Percentiles rank a stretch among this genome's conserved stretches.
These are phyloP conservation scores for Blepharisma japonicum DNA, from an alignment of 73 alveolate species.

Conservation along the genomic window DNA sequence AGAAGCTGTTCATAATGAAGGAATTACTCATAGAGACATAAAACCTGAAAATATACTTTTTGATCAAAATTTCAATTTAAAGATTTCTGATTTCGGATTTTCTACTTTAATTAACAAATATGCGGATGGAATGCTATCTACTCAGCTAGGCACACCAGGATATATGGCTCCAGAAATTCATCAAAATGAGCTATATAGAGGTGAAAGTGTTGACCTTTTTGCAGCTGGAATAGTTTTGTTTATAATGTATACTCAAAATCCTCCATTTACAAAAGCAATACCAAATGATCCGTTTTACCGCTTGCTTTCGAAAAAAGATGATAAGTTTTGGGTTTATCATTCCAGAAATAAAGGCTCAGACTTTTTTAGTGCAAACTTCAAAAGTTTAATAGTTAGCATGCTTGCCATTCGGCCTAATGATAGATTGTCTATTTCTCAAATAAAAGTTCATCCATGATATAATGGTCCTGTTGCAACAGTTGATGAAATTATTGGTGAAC, in stretches of 20 bases:
- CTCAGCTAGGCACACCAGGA: conserved; percentile 60
- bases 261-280: conserved; percentile 57
- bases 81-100: conserved; percentile 84
- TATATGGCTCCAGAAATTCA: conserved; percentile 73
- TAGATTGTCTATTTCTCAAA: neutral
- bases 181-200: conserved; percentile 40
- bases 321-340: conserved; percentile 56
- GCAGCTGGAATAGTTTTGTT: conserved; percentile 55
- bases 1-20: conserved; percentile 63
- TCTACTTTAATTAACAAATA: conserved; percentile 62
- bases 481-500: conserved; percentile 40
- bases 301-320: conserved; percentile 46
- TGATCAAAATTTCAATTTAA: conserved; percentile 55
- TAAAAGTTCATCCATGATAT: conserved; percentile 17
- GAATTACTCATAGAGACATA: conserved; percentile 77
- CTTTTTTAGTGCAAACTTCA: conserved; percentile 32
- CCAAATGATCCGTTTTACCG: conserved; percentile 53
- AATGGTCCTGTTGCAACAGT: conserved; percentile 38
- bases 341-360: conserved; percentile 48
- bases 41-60: conserved; percentile 80
- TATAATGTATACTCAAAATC: conserved; percentile 58
- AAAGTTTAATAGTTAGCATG: neutral
- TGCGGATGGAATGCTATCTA: conserved; percentile 39
- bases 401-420: neutral
- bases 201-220: conserved; percentile 53